Evolutionary conservation across 352 stramenopile genomes (phyloP), one percentile per base, ranked within the genome.

Genomic region (Phytophthora boehmeriae): DNA sequence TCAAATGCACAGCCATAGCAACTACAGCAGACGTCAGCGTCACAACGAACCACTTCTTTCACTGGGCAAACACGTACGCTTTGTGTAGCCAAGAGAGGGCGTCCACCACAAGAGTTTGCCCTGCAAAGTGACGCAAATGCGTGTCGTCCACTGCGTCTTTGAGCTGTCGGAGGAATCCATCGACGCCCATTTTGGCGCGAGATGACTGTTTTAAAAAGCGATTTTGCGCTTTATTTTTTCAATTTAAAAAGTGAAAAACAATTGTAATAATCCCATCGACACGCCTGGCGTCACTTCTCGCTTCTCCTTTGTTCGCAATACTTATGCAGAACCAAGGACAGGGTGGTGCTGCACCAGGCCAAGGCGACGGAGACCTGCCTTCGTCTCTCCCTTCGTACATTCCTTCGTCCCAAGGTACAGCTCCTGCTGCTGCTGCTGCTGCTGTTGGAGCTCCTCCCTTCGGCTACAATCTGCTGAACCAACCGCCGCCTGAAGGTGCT

Each of bases 71-170:
- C 3, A 80, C 83, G 39, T 71, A 93, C 84, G 82, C 84, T 59
- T 91, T 93, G 63, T 93, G 82, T 32, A 93, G 73, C 84, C 84
- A 93, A 4, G 84, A 91, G 52, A 92, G 76, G 8, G 82, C 84
- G 38, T 93, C 84, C 2, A 90, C 80, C 2, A 83, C 82, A 42
- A 93, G 58, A 10, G 68, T 86, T 52, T 90, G 71, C 14, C 70
- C 81, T 2, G 51, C 59, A 55, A 88, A 91, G 8, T 71, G 46
- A 16, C 68, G 65, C 67, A 91, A 49, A 48, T 91, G 80, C 19
- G 76, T 76, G 54, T 71, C 66, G 35, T 88, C 59, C 14, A 88
- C 67, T 5, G 63, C 75, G 6, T 89, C 84, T 28, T 80, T 77
- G 25, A 93, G 67, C 59, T 80, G 59, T 4, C 80, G 76, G 38